Conservation (phyloP, 1,284 basidiomycete genomes). For the Boletellus deceptivus region DNA sequence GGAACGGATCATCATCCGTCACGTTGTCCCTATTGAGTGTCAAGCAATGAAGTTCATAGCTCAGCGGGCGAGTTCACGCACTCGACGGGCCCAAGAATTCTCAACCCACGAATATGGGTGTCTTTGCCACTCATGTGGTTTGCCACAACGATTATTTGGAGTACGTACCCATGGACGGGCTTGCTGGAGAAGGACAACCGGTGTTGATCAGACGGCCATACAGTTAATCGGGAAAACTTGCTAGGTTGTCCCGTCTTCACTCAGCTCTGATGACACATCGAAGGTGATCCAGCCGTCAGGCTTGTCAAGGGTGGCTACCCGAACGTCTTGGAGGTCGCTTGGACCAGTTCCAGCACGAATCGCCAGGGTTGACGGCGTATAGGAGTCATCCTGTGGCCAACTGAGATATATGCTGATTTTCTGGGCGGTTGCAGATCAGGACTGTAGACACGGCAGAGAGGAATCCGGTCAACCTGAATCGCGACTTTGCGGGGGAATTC, state of each 20-base stretch:
- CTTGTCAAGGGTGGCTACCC: slow-evolving; percentile 81
- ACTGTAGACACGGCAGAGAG: not conserved
- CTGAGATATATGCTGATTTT: slow-evolving; percentile 91
- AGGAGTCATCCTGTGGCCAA: slow-evolving; percentile 90
- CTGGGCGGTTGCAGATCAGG: slow-evolving; percentile 40
- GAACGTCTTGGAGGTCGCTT: slow-evolving; percentile 90
- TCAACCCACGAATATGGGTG: slow-evolving; percentile 91
- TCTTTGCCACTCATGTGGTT: slow-evolving; percentile 99
- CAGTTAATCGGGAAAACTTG: slow-evolving; percentile 31
- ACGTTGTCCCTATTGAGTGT: slow-evolving; percentile 39
- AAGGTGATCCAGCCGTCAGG: slow-evolving; percentile 97
- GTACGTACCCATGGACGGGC: slow-evolving; percentile 83
- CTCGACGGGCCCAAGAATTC: slow-evolving; percentile 83
- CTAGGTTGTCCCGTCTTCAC: slow-evolving; percentile 75
- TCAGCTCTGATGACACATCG: slow-evolving; percentile 76
- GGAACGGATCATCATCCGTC: slow-evolving; percentile 62
- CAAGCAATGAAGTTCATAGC: not conserved
- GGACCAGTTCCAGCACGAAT: slow-evolving; percentile 91
- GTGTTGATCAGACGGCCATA: not conserved
- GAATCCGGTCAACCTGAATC: slow-evolving; percentile 62
- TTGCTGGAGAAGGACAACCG: slow-evolving; percentile 48
- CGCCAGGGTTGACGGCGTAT: slow-evolving; percentile 90
- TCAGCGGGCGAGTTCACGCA: slow-evolving; percentile 42
- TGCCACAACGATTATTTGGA: slow-evolving; percentile 88
- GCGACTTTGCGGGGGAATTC: slow-evolving; percentile 91